phyloP scores from a whole-genome alignment of 768 basidiomycete genomes.

The Boletus sp. region DNA sequence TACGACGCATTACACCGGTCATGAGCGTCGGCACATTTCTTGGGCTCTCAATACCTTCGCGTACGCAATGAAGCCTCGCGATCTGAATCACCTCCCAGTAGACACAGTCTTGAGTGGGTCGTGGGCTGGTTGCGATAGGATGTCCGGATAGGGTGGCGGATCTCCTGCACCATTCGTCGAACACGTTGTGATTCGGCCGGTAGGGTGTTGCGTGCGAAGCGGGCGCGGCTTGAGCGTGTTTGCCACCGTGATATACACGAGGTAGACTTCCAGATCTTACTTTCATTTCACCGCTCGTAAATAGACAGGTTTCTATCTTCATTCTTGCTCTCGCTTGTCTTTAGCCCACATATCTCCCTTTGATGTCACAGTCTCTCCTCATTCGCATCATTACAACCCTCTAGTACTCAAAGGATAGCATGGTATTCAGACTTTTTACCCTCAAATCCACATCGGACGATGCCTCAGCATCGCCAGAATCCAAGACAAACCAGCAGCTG shows the following conservation, averaged over 20 bases:
- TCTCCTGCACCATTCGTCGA: background rate
- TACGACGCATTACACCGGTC: background rate
- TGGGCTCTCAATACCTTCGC: background rate
- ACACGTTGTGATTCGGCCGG: constrained; percentile 6
- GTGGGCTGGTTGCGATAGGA: background rate
- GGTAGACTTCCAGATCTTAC: constrained; percentile 1
- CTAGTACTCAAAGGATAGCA: constrained; percentile 6
- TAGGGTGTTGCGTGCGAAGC: constrained; percentile 3
- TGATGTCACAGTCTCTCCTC: constrained; percentile 10
- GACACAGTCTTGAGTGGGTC: background rate
- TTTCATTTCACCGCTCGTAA: constrained; percentile 12
- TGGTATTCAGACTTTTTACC: constrained; percentile 43
- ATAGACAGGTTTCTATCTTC: constrained; percentile 8
- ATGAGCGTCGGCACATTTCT: background rate
- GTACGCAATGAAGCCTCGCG: background rate
- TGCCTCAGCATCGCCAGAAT: constrained; percentile 4
- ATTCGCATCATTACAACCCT: background rate
- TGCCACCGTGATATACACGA: constrained; percentile 19
- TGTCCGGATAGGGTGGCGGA: background rate
- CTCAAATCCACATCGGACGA: constrained; percentile 29
- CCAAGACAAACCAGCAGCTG: constrained; percentile 1
- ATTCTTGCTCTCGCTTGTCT: background rate
- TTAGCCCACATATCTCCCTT: constrained; percentile 1
- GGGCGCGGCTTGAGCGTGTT: constrained; percentile 15
- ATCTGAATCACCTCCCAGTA: background rate